Conservation (phyloP, 306 rosid genomes). For the Fragaria iinumae region DNA sequence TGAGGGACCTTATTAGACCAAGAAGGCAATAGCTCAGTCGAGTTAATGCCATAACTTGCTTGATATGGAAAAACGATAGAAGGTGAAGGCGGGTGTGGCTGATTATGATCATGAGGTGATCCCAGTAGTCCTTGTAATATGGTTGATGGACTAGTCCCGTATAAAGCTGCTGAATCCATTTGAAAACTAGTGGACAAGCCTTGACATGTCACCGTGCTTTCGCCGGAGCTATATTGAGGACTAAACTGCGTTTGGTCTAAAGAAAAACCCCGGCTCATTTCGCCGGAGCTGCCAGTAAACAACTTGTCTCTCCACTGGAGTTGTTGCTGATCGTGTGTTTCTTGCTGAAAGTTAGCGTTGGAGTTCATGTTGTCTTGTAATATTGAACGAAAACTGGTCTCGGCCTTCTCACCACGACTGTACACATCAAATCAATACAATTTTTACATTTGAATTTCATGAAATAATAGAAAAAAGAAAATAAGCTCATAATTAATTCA, state of each 20-base stretch:
- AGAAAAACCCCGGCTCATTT: conserved; percentile 64
- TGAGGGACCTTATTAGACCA: conserved; percentile 65
- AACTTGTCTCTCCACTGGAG: conserved; percentile 72
- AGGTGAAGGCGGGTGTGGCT: conserved; percentile 39
- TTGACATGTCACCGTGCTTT: conserved; percentile 69
- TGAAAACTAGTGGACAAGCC: conserved; percentile 47
- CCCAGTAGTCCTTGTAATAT: conserved; percentile 73
- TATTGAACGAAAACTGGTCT: conserved; percentile 63
- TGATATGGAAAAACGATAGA: conserved; percentile 39
- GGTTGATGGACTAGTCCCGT: conserved; percentile 50
- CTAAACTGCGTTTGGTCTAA: conserved; percentile 69
- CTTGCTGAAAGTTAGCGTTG: conserved; percentile 55
- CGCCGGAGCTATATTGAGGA: conserved; percentile 76
- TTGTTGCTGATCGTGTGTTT: conserved; percentile 42
- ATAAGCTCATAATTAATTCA: not conserved
- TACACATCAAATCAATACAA: conserved; percentile 2
- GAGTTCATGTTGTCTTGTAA: conserved; percentile 66
- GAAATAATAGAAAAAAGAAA: not conserved
- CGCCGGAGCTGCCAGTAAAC: conserved; percentile 35
- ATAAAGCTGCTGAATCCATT: conserved; percentile 53
- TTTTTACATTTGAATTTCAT: not conserved
- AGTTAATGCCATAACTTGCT: conserved; percentile 49
- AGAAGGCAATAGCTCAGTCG: conserved; percentile 47
- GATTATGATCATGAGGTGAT: conserved; percentile 28
- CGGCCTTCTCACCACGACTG: conserved; percentile 59